Evolutionary conservation across 331 rosid species (phyloP), one percentile per base, ranked within the genome.

Genomic region (Ulmus americana): DNA sequence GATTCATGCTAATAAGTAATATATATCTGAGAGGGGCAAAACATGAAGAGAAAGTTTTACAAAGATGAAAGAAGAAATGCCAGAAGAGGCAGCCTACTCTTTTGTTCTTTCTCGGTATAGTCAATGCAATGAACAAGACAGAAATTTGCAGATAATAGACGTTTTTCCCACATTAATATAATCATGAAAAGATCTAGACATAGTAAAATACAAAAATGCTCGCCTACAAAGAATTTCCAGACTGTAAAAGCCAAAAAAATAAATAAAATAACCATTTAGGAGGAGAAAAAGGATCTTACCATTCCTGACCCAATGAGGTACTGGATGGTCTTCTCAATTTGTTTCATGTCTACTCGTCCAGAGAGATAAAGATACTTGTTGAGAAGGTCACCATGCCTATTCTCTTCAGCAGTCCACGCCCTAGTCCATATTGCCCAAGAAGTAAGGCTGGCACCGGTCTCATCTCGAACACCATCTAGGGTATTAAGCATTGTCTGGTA

Each of bases 401-500:
- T 79, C 77, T 79, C 83, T 69, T 79, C 83, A 14, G 83, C 83
- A 46, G 83, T 79, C 83, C 83, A 79, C 6, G 80, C 80, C 68
- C 77, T 74, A 28, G 66, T 79, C 83, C 83, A 79, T 49, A 63
- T 45, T 7, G 77, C 83, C 83, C 83, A 79, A 14, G 80, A 65
- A 45, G 77, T 61, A 16, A n/a, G 77, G 74, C 83, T 79, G 41
- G 83, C 83, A 51, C 83, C 83, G 11, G 80, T 79, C 74, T 79
- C 83, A 63, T 79, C 83, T 55, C 71, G 70, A 55, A 74, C 83
- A 14, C 83, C 83, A 28, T 79, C 80, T 13, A 79, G 74, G 18
- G 83, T 79, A 66, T 79, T 79, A 65, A 79, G 83, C 83, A 79
- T 79, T n/a, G 83, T 79, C 68, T 79, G 80, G 74, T 79, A 79